These are phyloP conservation scores for Zoysia japonica DNA, from an alignment of 176 grass and related monocot species.

Conservation along the genomic window DNA sequence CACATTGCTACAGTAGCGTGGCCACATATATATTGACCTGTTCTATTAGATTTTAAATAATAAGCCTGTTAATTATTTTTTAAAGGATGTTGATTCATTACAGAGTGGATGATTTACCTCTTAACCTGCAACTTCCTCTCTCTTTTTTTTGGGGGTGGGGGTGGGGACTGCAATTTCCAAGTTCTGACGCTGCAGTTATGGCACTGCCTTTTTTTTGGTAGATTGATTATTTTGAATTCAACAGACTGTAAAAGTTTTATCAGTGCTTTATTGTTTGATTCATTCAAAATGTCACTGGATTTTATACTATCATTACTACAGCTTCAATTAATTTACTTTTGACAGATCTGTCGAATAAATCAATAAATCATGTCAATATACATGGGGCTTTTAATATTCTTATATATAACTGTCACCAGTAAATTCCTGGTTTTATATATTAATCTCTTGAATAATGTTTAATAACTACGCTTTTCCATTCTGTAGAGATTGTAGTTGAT, in stretches of 20 bases:
- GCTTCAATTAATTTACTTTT: neutral
- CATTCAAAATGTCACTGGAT: slow-evolving; percentile 8
- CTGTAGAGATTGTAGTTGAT: slow-evolving; percentile 75
- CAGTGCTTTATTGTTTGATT: neutral
- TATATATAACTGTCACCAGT: neutral
- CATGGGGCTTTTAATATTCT: neutral
- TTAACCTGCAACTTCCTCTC: neutral
- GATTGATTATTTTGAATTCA: neutral
- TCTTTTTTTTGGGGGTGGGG: too few species aligned
- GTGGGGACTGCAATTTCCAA: neutral
- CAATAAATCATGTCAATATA: neutral
- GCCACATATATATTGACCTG: neutral
- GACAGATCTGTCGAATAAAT: neutral
- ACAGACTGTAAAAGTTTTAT: neutral
- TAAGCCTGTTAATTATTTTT: slow-evolving; percentile 1
- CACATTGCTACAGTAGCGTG: neutral
- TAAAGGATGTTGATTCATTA: neutral
- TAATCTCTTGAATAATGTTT: neutral
- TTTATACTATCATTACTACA: neutral
- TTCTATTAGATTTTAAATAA: slow-evolving; percentile 16
- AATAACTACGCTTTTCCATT: slow-evolving; percentile 21
- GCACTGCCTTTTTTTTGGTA: neutral
- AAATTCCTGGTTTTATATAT: neutral
- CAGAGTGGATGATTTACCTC: neutral
- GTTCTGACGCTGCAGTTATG: neutral